Evolutionary conservation across 1,284 basidiomycete genomes (phyloP), one percentile per base, ranked within the genome.

Genomic region (Tylopilus microsporus): DNA sequence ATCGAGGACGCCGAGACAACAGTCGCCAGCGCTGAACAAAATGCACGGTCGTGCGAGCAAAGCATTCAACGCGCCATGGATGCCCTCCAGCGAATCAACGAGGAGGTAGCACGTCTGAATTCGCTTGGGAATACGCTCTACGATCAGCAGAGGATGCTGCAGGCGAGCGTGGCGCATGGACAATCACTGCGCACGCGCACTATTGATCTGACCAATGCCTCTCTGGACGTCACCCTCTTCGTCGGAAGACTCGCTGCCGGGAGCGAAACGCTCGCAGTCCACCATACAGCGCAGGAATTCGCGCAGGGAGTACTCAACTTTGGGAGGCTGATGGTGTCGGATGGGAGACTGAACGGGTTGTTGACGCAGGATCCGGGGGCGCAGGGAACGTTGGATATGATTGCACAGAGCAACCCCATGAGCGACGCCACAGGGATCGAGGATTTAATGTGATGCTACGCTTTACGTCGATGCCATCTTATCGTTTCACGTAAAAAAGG

Each of bases 261-360:
- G 49, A 65, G 63, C 34, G 63, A 63, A 42, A 65, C 18, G n/a
- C 43, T 63, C 15, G 51, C 49, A 1, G 4, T 56, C 3, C 57
- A 65, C 12, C 52, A 63, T 34, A 65, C 61, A 3, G 62, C 62
- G 3, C 63, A 56, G 19, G 56, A 60, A 36, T 63, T 65, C 5
- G 63, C 63, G 18, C 9, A 37, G 21, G 52, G 61, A 2, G 39
- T 65, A 19, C 16, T 65, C 11, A 56, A 25, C 42, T 65, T 63
- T 52, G 62, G 62, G 32, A 56, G 12, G 42, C 3, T 65, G 39
- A 53, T 65, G 61, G 34, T 7, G 36, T 56, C 51, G 3, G 63
- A 65, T 18, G 30, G 47, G 46, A 12, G 12, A 34, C 19, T 63
- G 34, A 54, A 60, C 13, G 61, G 49, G 25, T 13, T 60, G 52